Evolutionary conservation across 106 monocot genomes (phyloP), one percentile per base, ranked within the genome.

Genomic region (Apostasia shenzhenica): DNA sequence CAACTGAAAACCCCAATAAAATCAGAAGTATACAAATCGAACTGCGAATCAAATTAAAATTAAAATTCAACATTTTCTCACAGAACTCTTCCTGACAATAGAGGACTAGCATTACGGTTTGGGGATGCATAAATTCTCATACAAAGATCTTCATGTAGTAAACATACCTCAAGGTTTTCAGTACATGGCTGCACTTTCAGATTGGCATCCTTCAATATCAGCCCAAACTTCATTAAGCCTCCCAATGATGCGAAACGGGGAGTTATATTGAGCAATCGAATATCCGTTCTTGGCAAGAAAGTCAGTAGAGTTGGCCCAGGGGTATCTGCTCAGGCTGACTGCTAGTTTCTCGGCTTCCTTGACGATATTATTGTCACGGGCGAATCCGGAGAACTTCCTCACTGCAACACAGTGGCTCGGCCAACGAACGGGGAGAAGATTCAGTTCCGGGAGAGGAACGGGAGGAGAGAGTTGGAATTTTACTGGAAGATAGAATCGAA

Each of bases 211-310:
- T 54, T 64, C 79, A 1, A 93, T 72, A 52, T 89, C 86, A 0
- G 75, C 81, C 93, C 89, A 93, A 4, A 93, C 89, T 76, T 92
- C 88, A 70, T 93, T 93, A 49, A 77, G 48, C 8, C 93, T 78
- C 14, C 86, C 86, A 41, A 93, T 80, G 51, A 84, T 44, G 38
- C 72, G 85, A 53, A 93, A 89, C 1, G 93, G 93, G 4, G 86
- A 77, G 58, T 82, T 78, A 41, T 93, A 89, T 65, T 89, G 93
- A 2, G 89, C 93, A 53, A 93, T 84, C 4, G 89, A 93, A 76
- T 93, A 93, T 0, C 81, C 86, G 50, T 78, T 65, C 63, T 67
- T 70, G 38, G 55, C 63, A 6, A 54, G 59, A 63, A 67, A 73
- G 10, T 75, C 74, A 1, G 86, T 83, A 6, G 89, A 78, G 50